Base-by-base conservation (phyloP, 2,329 filamentous ascomycete species). In the Penicillium rolfsii region DNA sequence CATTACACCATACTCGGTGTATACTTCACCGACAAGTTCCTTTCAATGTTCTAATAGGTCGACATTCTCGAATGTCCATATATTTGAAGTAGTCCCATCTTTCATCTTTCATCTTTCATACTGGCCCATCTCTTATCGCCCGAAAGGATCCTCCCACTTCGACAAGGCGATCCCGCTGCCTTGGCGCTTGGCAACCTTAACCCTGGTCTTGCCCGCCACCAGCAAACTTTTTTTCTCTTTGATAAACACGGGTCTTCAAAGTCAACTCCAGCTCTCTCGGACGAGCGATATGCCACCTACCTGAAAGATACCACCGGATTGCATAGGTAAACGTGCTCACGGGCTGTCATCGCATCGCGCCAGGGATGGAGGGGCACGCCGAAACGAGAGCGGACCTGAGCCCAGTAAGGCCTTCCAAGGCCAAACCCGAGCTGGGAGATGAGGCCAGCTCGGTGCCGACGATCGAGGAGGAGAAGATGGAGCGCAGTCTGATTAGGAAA, bases 401-500 rank as follows among this genome's bases (percentile, higher is more conserved):
- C 53, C 60, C 64, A 8, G 53, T 59, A 8, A 46, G 38, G 11
- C 54, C 61, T 9, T 49, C 28, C 3, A 60, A 64, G 35, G 56
- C 63, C 22, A 55, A 64, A 24, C 59, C 61, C 24, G 53, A 58
- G 28, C 16, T 60, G 40, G 48, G 49, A 1, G 57, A 65, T 28
- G 70, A 66, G n/a, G 53, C 61, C 43, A 64, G 57, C 26, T 66
- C 59, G 2, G 66, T 57, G 6, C 57, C 61, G 19, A 70, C 69
- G 1, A 60, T 63, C 6, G 53, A 73, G 43, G 74, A 76, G 52
- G 65, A 68, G 41, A 64, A 71, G 58, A 67, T 63, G 11, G 74
- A 74, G 52, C 68, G 65, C 26, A 64, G 61, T 7, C 57, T 80
- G 26, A 69, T 79, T 11, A 62, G 76, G 33, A 80, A 79, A 57